Evolutionary conservation across 2,329 filamentous ascomycete genomes (phyloP).

Genomic region (Lachnellula subtilissima): DNA sequence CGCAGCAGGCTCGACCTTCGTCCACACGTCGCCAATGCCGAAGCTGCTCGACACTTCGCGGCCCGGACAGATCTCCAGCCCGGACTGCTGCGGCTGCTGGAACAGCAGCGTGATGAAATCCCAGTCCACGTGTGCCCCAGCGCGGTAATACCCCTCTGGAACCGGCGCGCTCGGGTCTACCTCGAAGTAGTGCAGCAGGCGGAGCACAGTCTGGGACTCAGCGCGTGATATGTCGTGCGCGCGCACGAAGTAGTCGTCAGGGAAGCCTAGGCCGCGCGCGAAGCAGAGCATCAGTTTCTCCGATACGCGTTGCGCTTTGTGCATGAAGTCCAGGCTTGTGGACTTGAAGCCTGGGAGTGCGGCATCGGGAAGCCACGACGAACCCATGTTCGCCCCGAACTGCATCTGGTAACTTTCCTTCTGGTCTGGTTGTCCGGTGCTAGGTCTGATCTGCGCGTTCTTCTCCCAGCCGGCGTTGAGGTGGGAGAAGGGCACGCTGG

Average conservation of each 20-base stretch:
- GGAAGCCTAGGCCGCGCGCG: constrained; percentile 48
- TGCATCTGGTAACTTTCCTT: constrained; percentile 58
- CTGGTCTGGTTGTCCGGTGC: constrained; percentile 48
- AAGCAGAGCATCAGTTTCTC: constrained; percentile 53
- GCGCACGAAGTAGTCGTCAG: constrained; percentile 48
- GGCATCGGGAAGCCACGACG: constrained; percentile 31
- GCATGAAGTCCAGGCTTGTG: constrained; percentile 33
- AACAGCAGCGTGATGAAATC: constrained; percentile 59
- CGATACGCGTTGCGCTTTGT: constrained; percentile 38
- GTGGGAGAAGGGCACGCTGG: constrained; percentile 45
- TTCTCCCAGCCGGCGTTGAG: constrained; percentile 50
- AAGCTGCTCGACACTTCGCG: constrained; percentile 56
- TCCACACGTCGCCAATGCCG: constrained; percentile 57
- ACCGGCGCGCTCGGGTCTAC: constrained; percentile 33
- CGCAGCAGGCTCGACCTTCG: constrained; percentile 50
- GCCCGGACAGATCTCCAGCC: constrained; percentile 61
- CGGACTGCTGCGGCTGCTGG: constrained; percentile 54
- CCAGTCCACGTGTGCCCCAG: constrained; percentile 61
- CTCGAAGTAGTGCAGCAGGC: constrained; percentile 55
- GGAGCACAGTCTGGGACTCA: constrained; percentile 48
- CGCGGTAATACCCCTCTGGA: constrained; percentile 49
- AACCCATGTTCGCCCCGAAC: constrained; percentile 36
- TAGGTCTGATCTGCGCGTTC: constrained; percentile 50
- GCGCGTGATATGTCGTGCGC: constrained; percentile 45
- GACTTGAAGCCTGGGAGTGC: constrained; percentile 45